Conservation (phyloP, 2,329 filamentous ascomycete species). For the Rhynchosporium secalis region DNA sequence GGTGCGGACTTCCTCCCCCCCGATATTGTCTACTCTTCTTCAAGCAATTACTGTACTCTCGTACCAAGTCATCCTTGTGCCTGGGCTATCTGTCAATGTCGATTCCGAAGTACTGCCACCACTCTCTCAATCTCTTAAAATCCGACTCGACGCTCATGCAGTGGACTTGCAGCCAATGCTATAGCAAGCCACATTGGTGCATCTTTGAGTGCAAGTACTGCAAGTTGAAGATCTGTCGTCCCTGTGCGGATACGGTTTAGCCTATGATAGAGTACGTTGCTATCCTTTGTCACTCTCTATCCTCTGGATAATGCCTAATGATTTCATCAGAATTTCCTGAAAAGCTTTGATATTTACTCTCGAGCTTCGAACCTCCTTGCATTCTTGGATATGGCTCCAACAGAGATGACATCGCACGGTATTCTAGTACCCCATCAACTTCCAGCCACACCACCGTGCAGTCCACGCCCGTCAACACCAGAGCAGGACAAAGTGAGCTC, state of each 20-base stretch:
- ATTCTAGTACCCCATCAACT: neutral
- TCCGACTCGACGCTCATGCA: slow-evolving; percentile 64
- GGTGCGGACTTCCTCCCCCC: slow-evolving; percentile 4
- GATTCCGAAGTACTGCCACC: slow-evolving; percentile 57
- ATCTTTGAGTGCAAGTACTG: slow-evolving; percentile 70
- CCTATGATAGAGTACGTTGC: slow-evolving; percentile 5
- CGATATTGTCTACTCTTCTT: slow-evolving; percentile 10
- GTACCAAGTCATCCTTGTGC: slow-evolving; percentile 11
- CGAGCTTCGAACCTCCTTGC: slow-evolving; percentile 8
- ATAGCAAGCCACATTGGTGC: slow-evolving; percentile 64
- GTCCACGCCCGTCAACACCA: neutral
- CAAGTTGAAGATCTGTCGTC: slow-evolving; percentile 63
- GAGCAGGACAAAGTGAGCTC: neutral
- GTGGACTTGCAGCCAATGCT: slow-evolving; percentile 65
- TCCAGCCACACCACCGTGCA: neutral
- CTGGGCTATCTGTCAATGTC: slow-evolving; percentile 44
- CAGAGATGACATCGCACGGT: neutral
- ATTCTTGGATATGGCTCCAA: slow-evolving; percentile 4
- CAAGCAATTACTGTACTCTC: slow-evolving; percentile 10
- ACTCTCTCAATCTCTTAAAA: slow-evolving; percentile 66
- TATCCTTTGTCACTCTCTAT: slow-evolving; percentile 12
- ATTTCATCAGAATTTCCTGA: slow-evolving; percentile 3
- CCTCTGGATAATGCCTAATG: slow-evolving; percentile 11
- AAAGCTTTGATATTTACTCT: neutral
- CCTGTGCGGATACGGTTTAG: slow-evolving; percentile 45